Conservation (phyloP, 2,329 filamentous ascomycete species). For the Aspergillus brasiliensis region DNA sequence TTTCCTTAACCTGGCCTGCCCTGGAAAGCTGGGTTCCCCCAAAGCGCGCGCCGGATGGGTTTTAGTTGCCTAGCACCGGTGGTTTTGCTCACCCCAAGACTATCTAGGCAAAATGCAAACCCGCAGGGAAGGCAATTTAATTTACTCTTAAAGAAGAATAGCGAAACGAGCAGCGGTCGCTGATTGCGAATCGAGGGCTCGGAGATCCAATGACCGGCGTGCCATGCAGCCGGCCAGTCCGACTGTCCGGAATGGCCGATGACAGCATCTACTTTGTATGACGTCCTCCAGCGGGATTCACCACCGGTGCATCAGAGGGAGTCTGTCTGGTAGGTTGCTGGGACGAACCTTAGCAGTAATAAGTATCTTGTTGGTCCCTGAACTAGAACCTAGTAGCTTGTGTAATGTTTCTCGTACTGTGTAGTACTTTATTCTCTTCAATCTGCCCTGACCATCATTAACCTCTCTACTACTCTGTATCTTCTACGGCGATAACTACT, state of each 20-base stretch:
- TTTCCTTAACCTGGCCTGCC: background rate
- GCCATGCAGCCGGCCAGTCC: background rate
- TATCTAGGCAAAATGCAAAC: too few species aligned
- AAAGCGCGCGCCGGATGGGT: background rate
- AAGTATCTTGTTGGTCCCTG: too few species aligned
- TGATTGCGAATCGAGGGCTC: background rate
- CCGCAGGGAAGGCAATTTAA: background rate
- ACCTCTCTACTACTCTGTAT: too few species aligned
- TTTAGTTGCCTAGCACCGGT: background rate
- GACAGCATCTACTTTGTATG: background rate
- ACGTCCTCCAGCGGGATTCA: background rate
- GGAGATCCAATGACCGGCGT: constrained; percentile 2
- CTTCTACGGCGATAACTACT: too few species aligned
- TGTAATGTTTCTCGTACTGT: too few species aligned
- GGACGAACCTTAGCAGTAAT: background rate
- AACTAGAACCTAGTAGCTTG: too few species aligned
- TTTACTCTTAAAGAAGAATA: background rate
- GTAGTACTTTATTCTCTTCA: too few species aligned
- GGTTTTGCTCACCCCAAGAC: background rate
- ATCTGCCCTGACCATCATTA: too few species aligned
- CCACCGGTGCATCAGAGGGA: background rate
- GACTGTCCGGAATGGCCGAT: constrained; percentile 1
- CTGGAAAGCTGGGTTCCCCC: background rate
- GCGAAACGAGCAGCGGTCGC: background rate
- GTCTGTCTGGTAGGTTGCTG: too few species aligned